Evolutionary conservation across 805 yeast species (phyloP), one percentile per base, ranked within the genome.

Genomic region (Teunomyces barrocoloradensis): DNA sequence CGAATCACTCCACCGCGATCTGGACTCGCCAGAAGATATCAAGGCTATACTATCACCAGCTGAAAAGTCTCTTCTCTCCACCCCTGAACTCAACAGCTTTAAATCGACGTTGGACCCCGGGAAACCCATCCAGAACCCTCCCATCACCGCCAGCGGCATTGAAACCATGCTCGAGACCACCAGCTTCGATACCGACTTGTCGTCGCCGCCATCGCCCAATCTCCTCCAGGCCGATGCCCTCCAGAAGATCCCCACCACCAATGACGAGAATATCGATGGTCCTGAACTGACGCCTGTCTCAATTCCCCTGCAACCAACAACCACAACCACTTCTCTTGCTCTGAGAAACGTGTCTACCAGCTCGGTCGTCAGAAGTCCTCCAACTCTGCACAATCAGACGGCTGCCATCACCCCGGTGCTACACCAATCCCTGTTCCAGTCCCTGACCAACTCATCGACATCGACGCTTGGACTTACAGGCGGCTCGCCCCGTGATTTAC

Each of bases 31-130:
- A 25, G 39, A 48, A 30, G 25, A 44, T 20, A 50, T 46, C 12
- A 32, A 23, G 7, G 18, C 40, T 3, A 23, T 37, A 37, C 29
- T 23, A 37, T 20, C 29, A 18, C 17, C 18, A 23, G 12, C 37
- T 12, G 43, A 39, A 10, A 15, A 12, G 12, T 29, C 41, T 3
- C 33, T 43, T 21, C 29, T 46, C 33, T 42, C 46, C 13, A 35
- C 50, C 20, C 50, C 50, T 18, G 50, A 47, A 21, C 44, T 39
- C 58, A 50, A 50, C 9, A 42, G 40, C 30, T 61, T 51, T 43
- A 57, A 66, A 44, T 63, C 69, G 33, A 73, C 78, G 1, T 63
- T 77, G 62, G 81, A 78, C 54, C 81, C 81, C 2, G 78, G 76
- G 0, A 72, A 65, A 49, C 68, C 69, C 7, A 43, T 51, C 7